A percentile compares a stretch with the other conserved stretches of the same genome.
phyloP scores from a whole-genome alignment of 2,329 filamentous ascomycete genomes.

The Scedosporium apiospermum region DNA sequence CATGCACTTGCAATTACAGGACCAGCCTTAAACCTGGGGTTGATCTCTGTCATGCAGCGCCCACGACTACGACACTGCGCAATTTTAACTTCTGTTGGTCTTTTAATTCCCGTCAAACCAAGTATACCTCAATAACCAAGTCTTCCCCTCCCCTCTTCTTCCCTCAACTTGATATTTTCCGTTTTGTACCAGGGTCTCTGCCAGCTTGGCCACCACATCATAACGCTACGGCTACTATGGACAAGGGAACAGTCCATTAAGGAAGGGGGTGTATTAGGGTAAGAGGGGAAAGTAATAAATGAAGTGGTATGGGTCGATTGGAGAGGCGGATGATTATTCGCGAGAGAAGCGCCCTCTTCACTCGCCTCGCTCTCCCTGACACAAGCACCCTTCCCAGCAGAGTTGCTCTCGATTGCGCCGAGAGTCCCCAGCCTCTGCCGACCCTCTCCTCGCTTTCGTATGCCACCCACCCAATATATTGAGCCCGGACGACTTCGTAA shows the following conservation, averaged over 20 bases:
- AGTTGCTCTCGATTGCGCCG: not conserved
- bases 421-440: not conserved
- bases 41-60: not conserved
- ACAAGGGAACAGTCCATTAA: not conserved
- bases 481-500: no score
- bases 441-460: not conserved
- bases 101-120: not conserved
- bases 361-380: not conserved
- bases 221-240: not conserved
- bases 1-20: slow-evolving; percentile 1
- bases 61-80: not conserved
- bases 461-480: no score
- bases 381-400: not conserved
- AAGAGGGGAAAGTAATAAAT: not conserved
- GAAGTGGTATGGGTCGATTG: not conserved
- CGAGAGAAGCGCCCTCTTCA: not conserved
- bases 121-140: not conserved
- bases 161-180: not conserved
- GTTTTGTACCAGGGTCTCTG: not conserved
- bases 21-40: not conserved
- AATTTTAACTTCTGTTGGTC: not conserved
- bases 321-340: not conserved
- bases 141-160: not conserved
- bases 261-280: not conserved
- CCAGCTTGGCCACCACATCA: not conserved